Base-by-base conservation (phyloP, 2,329 filamentous ascomycete species). In the Corniculantispora saksenae region DNA sequence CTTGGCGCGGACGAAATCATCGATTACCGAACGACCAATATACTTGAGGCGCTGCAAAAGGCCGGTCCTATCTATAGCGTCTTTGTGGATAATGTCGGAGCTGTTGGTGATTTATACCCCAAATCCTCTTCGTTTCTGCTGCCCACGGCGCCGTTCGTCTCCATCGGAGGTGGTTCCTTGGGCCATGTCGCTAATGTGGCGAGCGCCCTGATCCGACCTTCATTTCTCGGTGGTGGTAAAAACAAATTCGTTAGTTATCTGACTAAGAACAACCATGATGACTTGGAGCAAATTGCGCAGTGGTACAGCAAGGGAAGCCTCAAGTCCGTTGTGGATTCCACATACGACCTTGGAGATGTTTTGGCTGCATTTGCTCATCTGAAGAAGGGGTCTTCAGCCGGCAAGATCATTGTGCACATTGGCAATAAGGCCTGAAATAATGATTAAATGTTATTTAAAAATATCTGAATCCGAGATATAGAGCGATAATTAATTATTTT, bases 1-100 rank as follows among this genome's bases (percentile, higher is more conserved):
- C 72, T 91, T 1, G 89, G 89, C 2, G 89, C 89, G 5, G 88
- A 91, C 69, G 84, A 87, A 59, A 83, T 89, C 47, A 80, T 90
- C 60, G 86, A 90, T 71, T 90, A 91, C 32, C 32, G 32, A 32
- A 81, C 80, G 32, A 75, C 75, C 0, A 70, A 74, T 25, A 72
- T 86, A 2, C 69, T 82, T 1, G 74, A 76, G 13, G 70, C 71
- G 3, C 73, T 88, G 5, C 78, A 77, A 63, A 72, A 75, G 1
- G 79, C 77, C 29, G 81, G 81, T 0, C 76, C 76, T 6, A 72
- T 81, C 6, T 87, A 80, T 70, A 78, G 80, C 66, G 76, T 83
- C 59, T 75, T 83, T 0, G 76, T 88, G 9, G 86, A 88, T 72
- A 85, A 85, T 69, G 80, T 87, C 32, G 83, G 62, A 23, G 47